Percentiles rank a stretch among this genome's conserved stretches.
These are phyloP conservation scores for Cyclotella cryptica DNA, from an alignment of 108 stramenopile species.

Conservation along the genomic window DNA sequence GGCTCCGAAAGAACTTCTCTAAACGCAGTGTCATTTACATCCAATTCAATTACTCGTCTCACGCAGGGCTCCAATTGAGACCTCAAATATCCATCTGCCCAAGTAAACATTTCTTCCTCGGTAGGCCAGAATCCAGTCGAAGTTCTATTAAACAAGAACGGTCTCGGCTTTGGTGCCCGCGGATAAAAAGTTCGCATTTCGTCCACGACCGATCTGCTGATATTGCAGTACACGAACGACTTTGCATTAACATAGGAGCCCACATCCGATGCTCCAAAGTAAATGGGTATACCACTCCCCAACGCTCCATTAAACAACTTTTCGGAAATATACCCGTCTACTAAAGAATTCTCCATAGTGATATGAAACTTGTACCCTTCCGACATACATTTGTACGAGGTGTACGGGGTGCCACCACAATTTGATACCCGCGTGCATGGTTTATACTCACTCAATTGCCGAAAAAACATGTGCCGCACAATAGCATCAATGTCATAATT, in stretches of 20 bases:
- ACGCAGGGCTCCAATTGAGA: constrained; percentile 28
- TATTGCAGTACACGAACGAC: constrained; percentile 20
- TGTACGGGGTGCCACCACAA: constrained; percentile 19
- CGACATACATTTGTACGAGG: constrained; percentile 23
- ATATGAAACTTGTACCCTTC: constrained; percentile 27
- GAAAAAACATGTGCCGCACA: constrained; percentile 26
- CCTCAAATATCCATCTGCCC: constrained; percentile 28
- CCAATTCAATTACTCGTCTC: constrained; percentile 24
- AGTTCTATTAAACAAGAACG: constrained; percentile 15
- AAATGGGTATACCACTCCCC: constrained; percentile 23
- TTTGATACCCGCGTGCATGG: constrained; percentile 13
- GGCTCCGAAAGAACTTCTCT: constrained; percentile 18
- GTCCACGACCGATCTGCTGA: constrained; percentile 21
- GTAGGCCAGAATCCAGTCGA: constrained; percentile 12
- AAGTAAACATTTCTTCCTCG: constrained; percentile 17
- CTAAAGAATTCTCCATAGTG: constrained; percentile 27
- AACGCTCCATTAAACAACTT: constrained; percentile 28
- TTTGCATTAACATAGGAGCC: constrained; percentile 13
- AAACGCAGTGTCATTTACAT: constrained; percentile 16
- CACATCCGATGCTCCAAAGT: constrained; percentile 37
- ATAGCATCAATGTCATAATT: constrained; percentile 33
- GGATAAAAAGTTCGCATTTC: constrained; percentile 33
- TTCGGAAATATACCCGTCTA: constrained; percentile 30
- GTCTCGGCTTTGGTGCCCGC: constrained; percentile 3
- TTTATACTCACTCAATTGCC: constrained; percentile 28